phyloP scores from a whole-genome alignment of 2,329 filamentous ascomycete genomes.

The Torrubiellomyces zombiae region DNA sequence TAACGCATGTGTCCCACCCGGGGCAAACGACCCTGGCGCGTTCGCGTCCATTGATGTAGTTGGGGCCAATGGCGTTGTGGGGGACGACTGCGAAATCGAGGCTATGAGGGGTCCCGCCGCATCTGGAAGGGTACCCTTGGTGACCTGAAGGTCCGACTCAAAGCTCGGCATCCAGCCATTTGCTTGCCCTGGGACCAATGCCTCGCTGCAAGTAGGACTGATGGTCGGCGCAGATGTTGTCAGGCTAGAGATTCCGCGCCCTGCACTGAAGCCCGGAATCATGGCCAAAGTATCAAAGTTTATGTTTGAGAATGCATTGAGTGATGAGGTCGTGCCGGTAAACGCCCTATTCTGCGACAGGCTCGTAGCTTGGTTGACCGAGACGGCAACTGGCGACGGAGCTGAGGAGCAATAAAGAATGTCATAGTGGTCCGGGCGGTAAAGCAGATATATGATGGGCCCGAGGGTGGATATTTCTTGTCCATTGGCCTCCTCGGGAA shows the following conservation, averaged over 20 bases:
- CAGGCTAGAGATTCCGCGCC: slow-evolving; percentile 16
- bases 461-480: slow-evolving; percentile 26
- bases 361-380: slow-evolving; percentile 34
- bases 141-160: slow-evolving; percentile 9
- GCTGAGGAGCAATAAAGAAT: slow-evolving; percentile 56
- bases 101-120: slow-evolving; percentile 14
- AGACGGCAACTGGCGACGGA: slow-evolving; percentile 15
- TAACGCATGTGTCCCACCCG: slow-evolving; percentile 9
- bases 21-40: slow-evolving; percentile 2
- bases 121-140: slow-evolving; percentile 7
- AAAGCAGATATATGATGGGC: slow-evolving; percentile 41
- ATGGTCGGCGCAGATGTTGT: slow-evolving; percentile 13
- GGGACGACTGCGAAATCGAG: slow-evolving; percentile 12
- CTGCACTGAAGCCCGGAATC: slow-evolving; percentile 26
- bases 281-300: slow-evolving; percentile 27
- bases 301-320: slow-evolving; percentile 24
- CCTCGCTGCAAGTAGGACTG: slow-evolving; percentile 11
- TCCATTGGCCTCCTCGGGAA: slow-evolving; percentile 36
- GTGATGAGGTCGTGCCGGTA: slow-evolving; percentile 18
- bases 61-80: slow-evolving; percentile 16
- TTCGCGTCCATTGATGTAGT: slow-evolving; percentile 5
- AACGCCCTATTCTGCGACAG: slow-evolving; percentile 30
- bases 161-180: slow-evolving; percentile 20
- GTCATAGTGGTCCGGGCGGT: slow-evolving; percentile 77
- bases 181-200: slow-evolving; percentile 18